Percentiles rank a stretch among this genome's conserved stretches.
phyloP scores from a whole-genome alignment of 306 rosid species.

The Elaeagnus macrophylla region DNA sequence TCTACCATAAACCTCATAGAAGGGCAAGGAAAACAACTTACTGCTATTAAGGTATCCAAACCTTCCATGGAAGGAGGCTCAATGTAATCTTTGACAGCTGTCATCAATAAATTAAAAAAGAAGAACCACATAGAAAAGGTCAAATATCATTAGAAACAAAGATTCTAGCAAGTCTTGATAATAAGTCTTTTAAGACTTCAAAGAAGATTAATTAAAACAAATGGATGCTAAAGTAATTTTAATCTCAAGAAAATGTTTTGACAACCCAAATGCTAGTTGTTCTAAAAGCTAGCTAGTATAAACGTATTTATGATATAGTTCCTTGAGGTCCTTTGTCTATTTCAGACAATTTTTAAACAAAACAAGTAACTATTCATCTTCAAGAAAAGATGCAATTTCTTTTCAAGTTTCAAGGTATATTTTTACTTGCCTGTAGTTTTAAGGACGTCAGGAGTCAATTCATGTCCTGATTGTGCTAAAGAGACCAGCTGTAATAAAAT shows the following conservation, averaged over 20 bases:
- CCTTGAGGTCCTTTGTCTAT: too few species aligned
- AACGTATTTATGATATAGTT: too few species aligned
- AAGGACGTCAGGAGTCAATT: constrained; percentile 46
- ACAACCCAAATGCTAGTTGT: too few species aligned
- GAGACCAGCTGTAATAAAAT: constrained; percentile 49
- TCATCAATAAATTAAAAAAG: background rate
- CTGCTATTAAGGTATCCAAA: constrained; percentile 49
- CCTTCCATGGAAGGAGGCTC: constrained; percentile 72
- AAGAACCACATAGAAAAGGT: background rate
- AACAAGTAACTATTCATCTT: too few species aligned
- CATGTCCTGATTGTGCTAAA: constrained; percentile 68
- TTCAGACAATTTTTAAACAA: too few species aligned
- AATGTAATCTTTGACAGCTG: constrained; percentile 50
- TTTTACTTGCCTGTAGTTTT: constrained; percentile 48
- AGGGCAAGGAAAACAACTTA: constrained; percentile 27
- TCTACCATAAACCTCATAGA: constrained; percentile 7
- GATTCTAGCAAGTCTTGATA: background rate
- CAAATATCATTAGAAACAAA: background rate
- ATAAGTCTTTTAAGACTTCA: too few species aligned
- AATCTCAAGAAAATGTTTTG: too few species aligned
- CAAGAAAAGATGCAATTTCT: too few species aligned
- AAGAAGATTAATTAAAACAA: too few species aligned
- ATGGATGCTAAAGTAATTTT: too few species aligned
- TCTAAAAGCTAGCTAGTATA: too few species aligned
- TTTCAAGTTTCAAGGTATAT: too few species aligned